phyloP scores from a whole-genome alignment of 192 early-diverging fungal species.

The Borealophlyctis nickersoniae region DNA sequence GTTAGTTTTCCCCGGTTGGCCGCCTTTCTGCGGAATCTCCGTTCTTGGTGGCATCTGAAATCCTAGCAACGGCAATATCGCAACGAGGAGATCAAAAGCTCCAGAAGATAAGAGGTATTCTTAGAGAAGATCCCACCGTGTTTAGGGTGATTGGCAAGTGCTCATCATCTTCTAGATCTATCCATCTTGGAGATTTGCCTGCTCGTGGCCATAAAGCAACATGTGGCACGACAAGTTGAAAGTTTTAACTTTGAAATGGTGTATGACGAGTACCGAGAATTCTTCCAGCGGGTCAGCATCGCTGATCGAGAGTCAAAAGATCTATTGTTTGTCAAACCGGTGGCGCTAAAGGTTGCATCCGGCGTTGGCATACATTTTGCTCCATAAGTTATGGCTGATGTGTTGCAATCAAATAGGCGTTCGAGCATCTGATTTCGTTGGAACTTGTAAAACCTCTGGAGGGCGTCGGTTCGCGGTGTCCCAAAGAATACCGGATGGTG shows the following conservation, averaged over 20 bases:
- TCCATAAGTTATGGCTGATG: neutral
- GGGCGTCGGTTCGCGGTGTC: constrained; percentile 50
- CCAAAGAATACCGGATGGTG: constrained; percentile 86
- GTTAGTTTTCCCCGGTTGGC: no score
- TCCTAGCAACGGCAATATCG: constrained; percentile 33
- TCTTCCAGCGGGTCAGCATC: constrained; percentile 42
- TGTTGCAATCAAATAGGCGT: constrained; percentile 49
- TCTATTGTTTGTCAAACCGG: constrained; percentile 68
- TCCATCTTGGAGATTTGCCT: constrained; percentile 79
- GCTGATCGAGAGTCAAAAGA: neutral
- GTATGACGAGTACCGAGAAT: constrained; percentile 85
- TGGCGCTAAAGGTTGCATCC: constrained; percentile 72
- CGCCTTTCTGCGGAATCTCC: constrained; percentile 26
- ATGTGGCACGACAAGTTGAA: constrained; percentile 60
- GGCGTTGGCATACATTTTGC: neutral
- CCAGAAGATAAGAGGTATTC: no score
- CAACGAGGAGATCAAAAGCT: no score
- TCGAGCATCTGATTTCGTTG: constrained; percentile 71
- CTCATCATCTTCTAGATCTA: constrained; percentile 45
- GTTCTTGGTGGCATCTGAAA: constrained; percentile 36
- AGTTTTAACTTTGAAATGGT: constrained; percentile 94
- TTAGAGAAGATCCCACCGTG: no score
- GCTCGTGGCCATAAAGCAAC: constrained; percentile 73
- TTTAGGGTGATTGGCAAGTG: no score
- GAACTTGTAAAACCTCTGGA: constrained; percentile 64